Evolutionary conservation across 148 eudicot genomes (phyloP), one percentile per base, ranked within the genome.

Genomic region (Gaultheria prostrata): DNA sequence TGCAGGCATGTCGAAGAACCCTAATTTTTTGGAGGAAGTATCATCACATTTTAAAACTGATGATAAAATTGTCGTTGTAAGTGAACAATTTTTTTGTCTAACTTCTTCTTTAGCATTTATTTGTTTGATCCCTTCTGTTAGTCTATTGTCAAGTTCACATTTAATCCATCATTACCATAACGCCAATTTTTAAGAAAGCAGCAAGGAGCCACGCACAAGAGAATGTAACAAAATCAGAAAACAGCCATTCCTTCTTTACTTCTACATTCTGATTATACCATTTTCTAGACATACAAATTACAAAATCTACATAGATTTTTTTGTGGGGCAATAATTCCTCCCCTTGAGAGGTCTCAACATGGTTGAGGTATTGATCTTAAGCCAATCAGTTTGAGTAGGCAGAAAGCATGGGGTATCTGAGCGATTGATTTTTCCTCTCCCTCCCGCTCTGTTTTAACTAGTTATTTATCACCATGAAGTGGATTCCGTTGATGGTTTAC

Each of bases 1-100:
- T 84, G 56, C 88, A 93, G 98, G 93, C 35, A 90, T 93, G 96
- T 69, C 87, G 7, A 93, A 89, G 86, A 95, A 94, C 83, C 84
- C 90, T 7, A 71, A 90, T 0, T 95, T 95, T 83, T 14, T 90
- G 35, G 90, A 88, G 69, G 90, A 91, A 87, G 92, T 93, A 12
- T 77, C 85, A 53, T 74, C 86, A 46, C 87, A 85, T 43, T 92
- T 94, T 56, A 85, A 90, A 61, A 91, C 88, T 81, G 94, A 95
- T 84, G 98, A 95, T 85, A 95, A 92, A 83, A 88, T 95, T 46
- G 81, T 95, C 54, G 89, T 95, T 80, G 98, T 95, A 85, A 84
- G 98, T 90, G 46, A 54, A 21, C 15, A 54, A 75, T 17, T 39
- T 26, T 45, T 26, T 45, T 51, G 11, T n/a, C 81, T 1, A 26